Evolutionary conservation across 75 land plant genomes (phyloP), one percentile per base, ranked within the genome.

Genomic region (Picea sitchensis): DNA sequence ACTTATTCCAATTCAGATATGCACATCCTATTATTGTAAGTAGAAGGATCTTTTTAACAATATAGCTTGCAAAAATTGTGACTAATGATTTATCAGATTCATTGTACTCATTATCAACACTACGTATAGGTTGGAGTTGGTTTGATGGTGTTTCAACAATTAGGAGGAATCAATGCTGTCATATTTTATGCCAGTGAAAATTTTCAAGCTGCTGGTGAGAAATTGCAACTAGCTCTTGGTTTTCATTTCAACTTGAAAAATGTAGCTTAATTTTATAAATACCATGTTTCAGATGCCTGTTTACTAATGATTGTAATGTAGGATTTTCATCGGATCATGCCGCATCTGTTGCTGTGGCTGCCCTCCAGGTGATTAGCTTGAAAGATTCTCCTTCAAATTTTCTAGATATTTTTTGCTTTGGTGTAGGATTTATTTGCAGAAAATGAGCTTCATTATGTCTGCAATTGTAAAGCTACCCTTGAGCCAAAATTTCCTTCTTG

Each of bases 1-100:
- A 92, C 51, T 81, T 92, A 36, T 92, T 90, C 78, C 92, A 88
- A 58, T 81, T 77, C 30, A 77, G n/a, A 56, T 62, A 62, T 17
- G 64, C 64, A 62, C 23, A 20, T 20, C 54, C 81, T 54, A 23
- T 81, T 57, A 56, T 77, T 56, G 82, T 80, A 47, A 82, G 84
- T 44, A 77, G n/a, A 31, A 23, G n/a, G n/a, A 17, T 76, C 31
- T 38, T 64, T 20, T 36, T 65, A 59, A 21, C 26, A 34, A 17
- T 64, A 9, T 56, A 30, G 58, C 34, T 77, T 57, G 17, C 12
- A 8, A 64, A 41, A 59, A 41, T 41, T 36, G 12, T 4, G 59
- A 14, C n/a, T 32, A 14, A 30, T 64, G 18, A 44, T 13, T 32
- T 69, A 75, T 80, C 13, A 76, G 31, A 34, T 59, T 23, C 4